Evolutionary conservation across 2,329 filamentous ascomycete species (phyloP).

Genomic region (Trichoderma afroharzianum): DNA sequence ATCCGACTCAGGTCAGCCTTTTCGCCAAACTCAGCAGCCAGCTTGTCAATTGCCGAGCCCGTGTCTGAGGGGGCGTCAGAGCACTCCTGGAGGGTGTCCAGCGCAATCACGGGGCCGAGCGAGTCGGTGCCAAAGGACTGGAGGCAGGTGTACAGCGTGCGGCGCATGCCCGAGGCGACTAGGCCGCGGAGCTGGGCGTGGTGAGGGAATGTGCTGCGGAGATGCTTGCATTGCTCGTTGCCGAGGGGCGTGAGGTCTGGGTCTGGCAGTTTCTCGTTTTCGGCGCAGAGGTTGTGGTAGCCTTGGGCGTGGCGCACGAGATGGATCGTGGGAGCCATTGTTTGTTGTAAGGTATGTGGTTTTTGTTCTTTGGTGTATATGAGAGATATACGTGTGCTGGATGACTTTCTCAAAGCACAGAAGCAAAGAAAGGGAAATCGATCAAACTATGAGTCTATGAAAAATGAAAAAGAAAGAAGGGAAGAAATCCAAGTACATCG

Average conservation of each 20-base stretch:
- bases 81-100: constrained; percentile 78
- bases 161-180: constrained; percentile 73
- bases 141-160: constrained; percentile 76
- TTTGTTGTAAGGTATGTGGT: not conserved
- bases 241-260: constrained; percentile 75
- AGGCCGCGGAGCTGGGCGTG: constrained; percentile 65
- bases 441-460: not conserved
- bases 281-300: constrained; percentile 71
- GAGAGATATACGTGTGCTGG: not conserved
- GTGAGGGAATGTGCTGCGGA: constrained; percentile 61
- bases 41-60: constrained; percentile 54
- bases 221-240: constrained; percentile 65
- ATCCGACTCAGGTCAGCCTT: constrained; percentile 62
- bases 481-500: not conserved
- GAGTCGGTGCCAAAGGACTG: constrained; percentile 55
- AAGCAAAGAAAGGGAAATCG: not conserved
- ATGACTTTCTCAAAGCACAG: not conserved
- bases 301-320: constrained; percentile 74
- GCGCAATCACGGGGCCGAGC: constrained; percentile 53
- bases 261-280: constrained; percentile 71
- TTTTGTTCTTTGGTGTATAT: constrained; percentile 23
- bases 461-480: too few relatives aligned
- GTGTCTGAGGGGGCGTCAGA: constrained; percentile 72
- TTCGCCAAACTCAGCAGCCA: constrained; percentile 59
- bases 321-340: constrained; percentile 54